phyloP scores from a whole-genome alignment of 495 filamentous ascomycete genomes.

The Aspergillus bertholletiae region DNA sequence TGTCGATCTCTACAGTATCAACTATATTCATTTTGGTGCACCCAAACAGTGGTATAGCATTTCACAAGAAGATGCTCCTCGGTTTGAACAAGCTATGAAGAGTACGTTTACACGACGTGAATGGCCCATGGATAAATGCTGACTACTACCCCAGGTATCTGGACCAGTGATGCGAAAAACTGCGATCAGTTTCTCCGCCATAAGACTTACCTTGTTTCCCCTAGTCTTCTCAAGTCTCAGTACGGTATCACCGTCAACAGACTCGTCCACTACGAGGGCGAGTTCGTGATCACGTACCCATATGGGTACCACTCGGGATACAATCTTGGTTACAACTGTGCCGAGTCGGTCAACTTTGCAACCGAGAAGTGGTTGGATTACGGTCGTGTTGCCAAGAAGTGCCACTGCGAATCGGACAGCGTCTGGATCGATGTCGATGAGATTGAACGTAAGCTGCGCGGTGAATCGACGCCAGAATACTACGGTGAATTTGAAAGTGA shows the following conservation, averaged over 20 bases:
- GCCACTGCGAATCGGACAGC: conserved; percentile 90
- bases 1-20: conserved; percentile 98
- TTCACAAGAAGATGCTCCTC: conserved; percentile 88
- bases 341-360: conserved; percentile 98
- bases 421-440: conserved; percentile 97
- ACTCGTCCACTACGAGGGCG: conserved; percentile 91
- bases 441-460: conserved; percentile 89
- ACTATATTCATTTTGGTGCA: conserved; percentile 97
- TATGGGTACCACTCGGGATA: conserved; percentile 99
- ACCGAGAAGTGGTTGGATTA: conserved; percentile 91
- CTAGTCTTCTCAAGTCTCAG: conserved; percentile 75
- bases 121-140: neutral
- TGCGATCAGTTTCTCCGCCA: conserved; percentile 96
- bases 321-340: conserved; percentile 98
- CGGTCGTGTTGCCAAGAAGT: conserved; percentile 96
- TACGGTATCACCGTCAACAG: conserved; percentile 95
- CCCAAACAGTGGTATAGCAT: conserved; percentile 99
- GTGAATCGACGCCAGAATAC: conserved; percentile 85
- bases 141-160: conserved; percentile 52
- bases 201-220: conserved; percentile 98
- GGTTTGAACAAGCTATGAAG: conserved; percentile 94
- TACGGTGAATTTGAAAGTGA: conserved; percentile 70
- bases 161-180: conserved; percentile 93
- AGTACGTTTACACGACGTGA: conserved; percentile 36
- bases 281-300: conserved; percentile 98